Evolutionary conservation across 192 early-diverging fungal genomes (phyloP).

Genomic region (Lobulomyces angularis): DNA sequence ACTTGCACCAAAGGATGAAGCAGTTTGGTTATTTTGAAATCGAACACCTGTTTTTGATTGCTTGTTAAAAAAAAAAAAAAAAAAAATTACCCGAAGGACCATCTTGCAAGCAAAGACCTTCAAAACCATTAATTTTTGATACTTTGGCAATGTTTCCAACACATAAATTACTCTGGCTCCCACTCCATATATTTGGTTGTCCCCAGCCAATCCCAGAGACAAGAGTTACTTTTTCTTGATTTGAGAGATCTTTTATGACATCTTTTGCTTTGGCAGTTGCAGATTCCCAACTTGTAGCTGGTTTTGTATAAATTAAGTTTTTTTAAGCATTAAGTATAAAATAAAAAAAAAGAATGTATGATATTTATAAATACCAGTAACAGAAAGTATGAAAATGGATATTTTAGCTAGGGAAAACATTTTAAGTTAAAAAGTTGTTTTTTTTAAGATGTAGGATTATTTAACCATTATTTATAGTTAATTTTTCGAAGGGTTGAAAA

Average conservation of each 20-base stretch:
- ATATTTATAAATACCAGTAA: too few species aligned
- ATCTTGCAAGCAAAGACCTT: constrained; percentile 46
- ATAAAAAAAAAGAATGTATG: too few species aligned
- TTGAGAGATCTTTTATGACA: constrained; percentile 20
- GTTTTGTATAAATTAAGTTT: too few species aligned
- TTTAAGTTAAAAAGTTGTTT: too few species aligned
- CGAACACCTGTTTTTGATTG: constrained; percentile 8
- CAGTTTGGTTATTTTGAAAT: constrained; percentile 4
- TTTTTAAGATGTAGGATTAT: too few species aligned
- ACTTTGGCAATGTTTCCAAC: constrained; percentile 32
- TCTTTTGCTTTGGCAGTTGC: constrained; percentile 12
- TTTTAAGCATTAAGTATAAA: too few species aligned
- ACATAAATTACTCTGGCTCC: too few species aligned
- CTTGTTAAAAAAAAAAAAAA: constrained; percentile 21
- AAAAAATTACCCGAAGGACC: constrained; percentile 32
- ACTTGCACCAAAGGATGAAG: constrained; percentile 7
- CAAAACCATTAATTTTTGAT: constrained; percentile 23
- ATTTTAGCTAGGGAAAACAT: too few species aligned
- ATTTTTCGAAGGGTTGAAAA: too few species aligned
- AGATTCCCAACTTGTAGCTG: constrained; percentile 5
- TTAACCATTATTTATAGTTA: too few species aligned
- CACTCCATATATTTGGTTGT: too few species aligned
- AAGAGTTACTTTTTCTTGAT: constrained; percentile 31
- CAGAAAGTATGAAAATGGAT: too few species aligned
- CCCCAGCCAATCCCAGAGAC: constrained; percentile 35